Evolutionary conservation across 345 rosid genomes (phyloP), one percentile per base, ranked within the genome.

Genomic region (Carallia pectinifolia): DNA sequence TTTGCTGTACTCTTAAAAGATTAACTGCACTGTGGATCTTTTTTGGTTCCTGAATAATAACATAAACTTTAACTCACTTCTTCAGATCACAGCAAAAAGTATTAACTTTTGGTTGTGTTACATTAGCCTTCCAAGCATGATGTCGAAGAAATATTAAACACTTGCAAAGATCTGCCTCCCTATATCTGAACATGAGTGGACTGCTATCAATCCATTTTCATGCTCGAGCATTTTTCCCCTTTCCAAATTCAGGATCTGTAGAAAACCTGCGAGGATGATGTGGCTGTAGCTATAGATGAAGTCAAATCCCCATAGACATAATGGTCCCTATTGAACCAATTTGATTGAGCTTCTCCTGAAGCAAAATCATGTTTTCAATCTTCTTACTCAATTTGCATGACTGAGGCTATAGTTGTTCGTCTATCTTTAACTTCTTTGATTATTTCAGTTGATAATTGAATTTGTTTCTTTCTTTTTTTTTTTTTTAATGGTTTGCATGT

Each of bases 381-480:
- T 12, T 44, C 50, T 44, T 15, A 3, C 16, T 44, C 50, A 44
- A 12, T 44, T 44, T 44, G 50, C 50, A 44, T 44, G 16, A 2
- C 50, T 44, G 12, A 16, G 12, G 50, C 17, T 44, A 44, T 44
- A 44, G 50, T 16, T 44, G 50, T 12, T 44, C 13, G 2, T 44
- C 50, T 12, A 44, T 12, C 48, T 44, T 44, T 44, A 44, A 44
- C 50, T 44, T 44, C 50, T 44, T 44, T 44, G 50, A 56, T 56
- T 56, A 27, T 8, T 56, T 56, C 15, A 5, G 33, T 56, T 56
- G 60, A 23, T 56, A 16, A 7, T 56, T 8, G 29, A 27, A 56
- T 56, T 56, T 56, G 60, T 44, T 10, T 55, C 55, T 37, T 15
- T 36, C 40, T 23, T 68, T n/a, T 56, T 56, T 47, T 27, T 65